Base-by-base conservation (phyloP, 129 eudicot species). In the Escallonia rubra region DNA sequence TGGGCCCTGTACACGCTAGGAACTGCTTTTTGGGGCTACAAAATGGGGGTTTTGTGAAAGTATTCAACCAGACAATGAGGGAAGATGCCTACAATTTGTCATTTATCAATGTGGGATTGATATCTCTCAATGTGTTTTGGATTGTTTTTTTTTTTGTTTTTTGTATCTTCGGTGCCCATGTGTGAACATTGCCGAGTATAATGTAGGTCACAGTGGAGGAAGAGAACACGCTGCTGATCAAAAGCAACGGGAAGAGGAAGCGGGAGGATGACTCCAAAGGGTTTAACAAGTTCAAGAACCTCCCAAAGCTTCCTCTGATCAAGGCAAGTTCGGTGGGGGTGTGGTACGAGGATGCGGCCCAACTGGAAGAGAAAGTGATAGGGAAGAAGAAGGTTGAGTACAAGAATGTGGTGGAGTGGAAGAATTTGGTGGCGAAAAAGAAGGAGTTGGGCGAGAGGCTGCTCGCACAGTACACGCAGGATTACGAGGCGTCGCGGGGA, bases 381-480 rank as follows among this genome's bases (percentile, higher is more conserved):
- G 80, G 61, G 60, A 76, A 66, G 63, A 87, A 87, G 75, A 84
- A 68, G 49, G 73, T 67, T 1, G 96, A 79, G 77, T 74, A 76
- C 71, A 71, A 53, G 42, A 72, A 76, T 41, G 86, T 75, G 46
- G 82, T 81, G n/a, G 99, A 85, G 59, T 89, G 97, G 97, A 94
- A 83, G 87, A 46, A n/a, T n/a, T 70, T 85, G 76, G 97, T 85
- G 80, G 88, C 72, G 64, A 76, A 85, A 77, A 94, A 90, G 82
- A 85, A 74, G 85, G 94, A 87, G 67, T 11, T 94, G 13, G 99
- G 90, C 10, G 99, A 94, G 82, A 80, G 94, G 72, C 47, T 94
- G 74, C 49, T 94, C 80, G 90, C 88, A 6, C 99, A 94, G 68
- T 94, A 84, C 39, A 85, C 80, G 5, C 70, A 77, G 46, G 99